A percentile compares a stretch with the other conserved stretches of the same genome.
Conservation (phyloP, 106 monocot species). For the Acorus calamus region DNA sequence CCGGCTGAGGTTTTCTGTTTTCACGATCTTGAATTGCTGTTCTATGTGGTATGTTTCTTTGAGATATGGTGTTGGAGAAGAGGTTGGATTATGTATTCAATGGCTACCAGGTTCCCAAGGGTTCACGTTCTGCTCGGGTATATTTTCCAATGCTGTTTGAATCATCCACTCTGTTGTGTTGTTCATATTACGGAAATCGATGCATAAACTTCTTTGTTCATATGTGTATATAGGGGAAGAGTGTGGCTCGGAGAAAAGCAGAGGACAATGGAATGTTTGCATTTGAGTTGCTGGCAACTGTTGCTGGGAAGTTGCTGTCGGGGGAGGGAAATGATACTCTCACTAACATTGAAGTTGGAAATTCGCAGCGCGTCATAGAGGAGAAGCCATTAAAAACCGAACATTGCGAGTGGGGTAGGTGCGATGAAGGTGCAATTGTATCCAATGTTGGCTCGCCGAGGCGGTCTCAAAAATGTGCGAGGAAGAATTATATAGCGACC, state of each 20-base stretch:
- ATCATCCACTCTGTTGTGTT: neutral
- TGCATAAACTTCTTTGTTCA: neutral
- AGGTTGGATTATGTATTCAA: constrained; percentile 45
- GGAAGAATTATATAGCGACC: neutral
- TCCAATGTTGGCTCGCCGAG: neutral
- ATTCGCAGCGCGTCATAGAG: neutral
- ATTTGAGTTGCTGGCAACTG: constrained; percentile 20
- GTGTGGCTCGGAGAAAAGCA: neutral
- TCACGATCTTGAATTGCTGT: constrained; percentile 7
- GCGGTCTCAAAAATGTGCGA: neutral
- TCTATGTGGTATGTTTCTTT: constrained; percentile 7
- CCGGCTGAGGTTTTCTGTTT: neutral
- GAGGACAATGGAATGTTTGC: constrained; percentile 10
- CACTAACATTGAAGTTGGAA: neutral
- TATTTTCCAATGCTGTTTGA: neutral
- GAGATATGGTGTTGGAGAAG: constrained; percentile 78
- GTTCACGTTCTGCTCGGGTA: constrained; percentile 68
- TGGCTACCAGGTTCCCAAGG: constrained; percentile 42
- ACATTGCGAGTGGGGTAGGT: constrained; percentile 4
- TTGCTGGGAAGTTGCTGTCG: constrained; percentile 12
- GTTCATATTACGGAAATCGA: neutral
- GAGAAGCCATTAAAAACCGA: constrained; percentile 4
- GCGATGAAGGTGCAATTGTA: constrained; percentile 1
- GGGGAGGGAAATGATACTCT: constrained; percentile 1
- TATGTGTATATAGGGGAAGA: constrained; percentile 8